A percentile compares a stretch with the other conserved stretches of the same genome.
phyloP scores from a whole-genome alignment of 257 asterid genomes.

The Ophiorrhiza pumila region DNA sequence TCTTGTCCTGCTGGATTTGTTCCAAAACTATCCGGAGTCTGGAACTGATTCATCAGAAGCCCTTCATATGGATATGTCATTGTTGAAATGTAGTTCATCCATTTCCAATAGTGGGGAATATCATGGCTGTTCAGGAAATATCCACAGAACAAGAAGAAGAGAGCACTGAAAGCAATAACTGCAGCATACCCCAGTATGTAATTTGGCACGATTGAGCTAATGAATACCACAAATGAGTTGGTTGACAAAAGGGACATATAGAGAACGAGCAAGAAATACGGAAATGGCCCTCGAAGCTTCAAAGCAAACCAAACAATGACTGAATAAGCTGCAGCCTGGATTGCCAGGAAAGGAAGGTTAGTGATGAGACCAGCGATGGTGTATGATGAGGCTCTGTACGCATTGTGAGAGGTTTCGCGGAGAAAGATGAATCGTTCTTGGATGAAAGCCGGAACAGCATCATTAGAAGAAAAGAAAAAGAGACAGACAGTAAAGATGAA shows the following conservation, averaged over 20 bases:
- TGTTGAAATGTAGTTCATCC: conserved; percentile 80
- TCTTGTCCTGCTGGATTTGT: conserved; percentile 22
- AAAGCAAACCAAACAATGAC: conserved; percentile 71
- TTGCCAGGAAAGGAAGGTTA: conserved; percentile 69
- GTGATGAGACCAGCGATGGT: conserved; percentile 77
- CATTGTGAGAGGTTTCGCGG: conserved; percentile 79
- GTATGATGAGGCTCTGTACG: conserved; percentile 86
- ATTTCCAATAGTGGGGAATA: conserved; percentile 70
- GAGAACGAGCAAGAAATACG: conserved; percentile 58
- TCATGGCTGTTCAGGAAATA: conserved; percentile 51
- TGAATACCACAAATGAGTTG: conserved; percentile 75
- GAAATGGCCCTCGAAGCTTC: conserved; percentile 42
- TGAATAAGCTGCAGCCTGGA: conserved; percentile 68
- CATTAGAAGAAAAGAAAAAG: conserved; percentile 83
- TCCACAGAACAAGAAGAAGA: conserved; percentile 78
- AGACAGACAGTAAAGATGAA: conserved; percentile 79
- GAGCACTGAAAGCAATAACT: conserved; percentile 82
- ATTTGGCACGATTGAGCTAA: conserved; percentile 80
- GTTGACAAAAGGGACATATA: conserved; percentile 65
- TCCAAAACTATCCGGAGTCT: conserved; percentile 38
- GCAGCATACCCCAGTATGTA: conserved; percentile 87
- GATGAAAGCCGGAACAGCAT: conserved; percentile 90
- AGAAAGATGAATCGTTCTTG: conserved; percentile 79
- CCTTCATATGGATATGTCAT: conserved; percentile 91
- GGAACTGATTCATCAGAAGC: conserved; percentile 67